Evolutionary conservation across 1,284 basidiomycete species (phyloP), one percentile per base, ranked within the genome.

Genomic region (Wolfiporia cocos): DNA sequence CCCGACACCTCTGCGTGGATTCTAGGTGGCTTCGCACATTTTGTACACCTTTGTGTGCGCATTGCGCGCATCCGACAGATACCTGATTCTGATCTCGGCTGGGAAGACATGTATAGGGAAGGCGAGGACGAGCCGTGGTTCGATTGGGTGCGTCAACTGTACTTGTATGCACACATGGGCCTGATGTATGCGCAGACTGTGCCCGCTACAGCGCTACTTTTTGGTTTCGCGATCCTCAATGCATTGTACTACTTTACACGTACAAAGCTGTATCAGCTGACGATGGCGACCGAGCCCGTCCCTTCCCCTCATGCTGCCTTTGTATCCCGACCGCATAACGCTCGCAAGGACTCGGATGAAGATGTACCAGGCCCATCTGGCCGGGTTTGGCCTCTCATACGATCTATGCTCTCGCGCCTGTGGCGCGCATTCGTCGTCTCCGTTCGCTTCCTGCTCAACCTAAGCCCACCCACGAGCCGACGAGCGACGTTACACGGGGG

Each of bases 51-150:
- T 39, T 75, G 69, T 53, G 67, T 83, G 26, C 71, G 85, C 46
- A 63, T 85, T 26, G 70, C 71, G 44, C 74, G 81, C 49, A 64
- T 77, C 39, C 70, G 74, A 20, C 63, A 67, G 20, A 66, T 78
- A 1, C 71, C 72, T 2, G 80, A 84, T 46, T 76, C 81, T 5
- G 82, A 87, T 48, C 53, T 78, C 19, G 80, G 78, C 5, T 89
- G 85, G 84, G 84, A 87, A 51, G 79, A 85, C 55, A 76, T 86
- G 66, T 79, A 82, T 47, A 71, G 69, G 48, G 81, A 84, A 56
- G 75, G 65, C 41, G 71, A 76, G 52, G 71, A 71, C 20, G 64
- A 68, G n/a, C 67, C 77, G 5, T 88, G 85, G 85, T 81, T 87
- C 48, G 79, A 86, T 62, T 89, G 85, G 86, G 86, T 86, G 38